Conservation (phyloP, 2,329 filamentous ascomycete species). For the Parafenestella ontariensis region DNA sequence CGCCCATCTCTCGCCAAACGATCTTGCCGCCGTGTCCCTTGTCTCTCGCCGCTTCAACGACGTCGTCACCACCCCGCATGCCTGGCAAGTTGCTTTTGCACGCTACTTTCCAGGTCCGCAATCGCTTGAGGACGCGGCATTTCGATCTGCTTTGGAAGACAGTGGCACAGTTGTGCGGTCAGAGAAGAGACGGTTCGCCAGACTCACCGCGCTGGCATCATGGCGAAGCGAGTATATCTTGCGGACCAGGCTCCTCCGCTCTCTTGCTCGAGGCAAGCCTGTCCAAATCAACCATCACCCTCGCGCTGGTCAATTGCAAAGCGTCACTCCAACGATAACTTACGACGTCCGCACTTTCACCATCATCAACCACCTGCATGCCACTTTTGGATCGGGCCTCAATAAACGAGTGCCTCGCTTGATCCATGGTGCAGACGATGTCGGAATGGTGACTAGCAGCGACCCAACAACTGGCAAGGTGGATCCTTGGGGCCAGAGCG, state of each 20-base stretch:
- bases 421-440: conserved; percentile 81
- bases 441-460: conserved; percentile 79
- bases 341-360: conserved; percentile 86
- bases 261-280: conserved; percentile 82
- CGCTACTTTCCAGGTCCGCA: conserved; percentile 86
- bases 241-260: conserved; percentile 82
- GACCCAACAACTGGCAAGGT: conserved; percentile 79
- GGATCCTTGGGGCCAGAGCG: conserved; percentile 81
- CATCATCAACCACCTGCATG: conserved; percentile 80
- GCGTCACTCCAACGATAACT: conserved; percentile 76
- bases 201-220: conserved; percentile 82
- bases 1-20: conserved; percentile 86
- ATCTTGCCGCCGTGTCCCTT: conserved; percentile 80
- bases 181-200: conserved; percentile 79
- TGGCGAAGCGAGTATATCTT: conserved; percentile 97
- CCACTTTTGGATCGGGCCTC: conserved; percentile 70
- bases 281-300: conserved; percentile 63
- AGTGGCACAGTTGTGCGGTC: conserved; percentile 62
- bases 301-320: conserved; percentile 65
- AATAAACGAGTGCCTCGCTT: conserved; percentile 78
- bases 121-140: conserved; percentile 53
- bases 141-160: conserved; percentile 54
- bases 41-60: conserved; percentile 88
- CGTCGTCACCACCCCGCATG: conserved; percentile 88
- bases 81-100: conserved; percentile 91